phyloP scores from a whole-genome alignment of 495 filamentous ascomycete species.

The Aspergillus kassunensis region DNA sequence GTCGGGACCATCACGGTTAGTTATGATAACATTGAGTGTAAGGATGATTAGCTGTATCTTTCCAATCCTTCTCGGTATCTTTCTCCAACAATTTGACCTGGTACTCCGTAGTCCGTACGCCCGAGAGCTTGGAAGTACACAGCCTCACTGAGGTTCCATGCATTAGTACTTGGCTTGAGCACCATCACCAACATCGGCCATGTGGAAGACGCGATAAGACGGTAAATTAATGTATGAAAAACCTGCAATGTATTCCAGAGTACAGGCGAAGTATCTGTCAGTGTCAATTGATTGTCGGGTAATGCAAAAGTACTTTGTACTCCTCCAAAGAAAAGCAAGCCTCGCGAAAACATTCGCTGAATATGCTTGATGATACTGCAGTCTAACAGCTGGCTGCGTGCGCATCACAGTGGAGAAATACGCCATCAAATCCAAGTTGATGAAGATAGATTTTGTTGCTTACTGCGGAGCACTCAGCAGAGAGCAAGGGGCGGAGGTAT shows the following conservation, averaged over 20 bases:
- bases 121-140: background rate
- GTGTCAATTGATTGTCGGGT: background rate
- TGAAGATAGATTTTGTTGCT: background rate
- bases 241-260: no score
- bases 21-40: no score
- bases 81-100: background rate
- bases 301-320: background rate
- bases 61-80: no score
- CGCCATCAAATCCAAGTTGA: background rate
- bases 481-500: background rate
- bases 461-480: slow-evolving; percentile 4
- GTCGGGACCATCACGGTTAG: no score
- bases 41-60: no score
- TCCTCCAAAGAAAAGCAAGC: background rate
- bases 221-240: no score
- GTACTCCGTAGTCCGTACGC: background rate
- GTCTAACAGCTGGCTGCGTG: background rate
- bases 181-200: no score
- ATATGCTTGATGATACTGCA: background rate
- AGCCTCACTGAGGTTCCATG: background rate
- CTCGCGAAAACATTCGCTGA: background rate
- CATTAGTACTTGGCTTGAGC: no score
- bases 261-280: no score
- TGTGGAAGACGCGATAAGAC: no score
- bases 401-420: background rate